A percentile compares a stretch with the other conserved stretches of the same genome.
Conservation (phyloP, 2,329 filamentous ascomycete species). For the Triangularia verruculosa region DNA sequence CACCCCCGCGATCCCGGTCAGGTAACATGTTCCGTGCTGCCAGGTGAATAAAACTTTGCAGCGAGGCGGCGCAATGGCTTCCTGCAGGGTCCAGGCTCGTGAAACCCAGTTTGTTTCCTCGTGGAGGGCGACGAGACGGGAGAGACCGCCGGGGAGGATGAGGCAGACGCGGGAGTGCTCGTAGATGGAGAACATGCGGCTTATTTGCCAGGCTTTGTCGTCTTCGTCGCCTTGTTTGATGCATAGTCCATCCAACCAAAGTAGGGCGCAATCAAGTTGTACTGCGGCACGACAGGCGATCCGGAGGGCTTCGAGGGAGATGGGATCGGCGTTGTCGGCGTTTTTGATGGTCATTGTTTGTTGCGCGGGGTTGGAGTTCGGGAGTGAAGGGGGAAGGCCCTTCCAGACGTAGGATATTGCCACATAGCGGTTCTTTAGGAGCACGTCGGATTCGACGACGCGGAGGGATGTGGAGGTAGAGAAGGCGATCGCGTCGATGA, state of each 20-base stretch:
- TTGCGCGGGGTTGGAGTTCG: neutral
- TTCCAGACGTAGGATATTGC: constrained; percentile 6
- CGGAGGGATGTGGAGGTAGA: neutral
- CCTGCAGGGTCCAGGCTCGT: constrained; percentile 9
- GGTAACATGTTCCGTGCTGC: neutral
- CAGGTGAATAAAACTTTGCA: neutral
- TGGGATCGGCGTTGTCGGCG: constrained; percentile 10
- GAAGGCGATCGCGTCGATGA: neutral
- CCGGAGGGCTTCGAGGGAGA: neutral
- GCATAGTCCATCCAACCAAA: constrained; percentile 12
- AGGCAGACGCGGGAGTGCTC: constrained; percentile 6
- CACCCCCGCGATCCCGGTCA: neutral
- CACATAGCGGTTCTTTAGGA: neutral
- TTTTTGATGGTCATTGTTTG: neutral
- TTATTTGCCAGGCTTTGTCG: neutral
- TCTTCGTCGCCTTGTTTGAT: constrained; percentile 7
- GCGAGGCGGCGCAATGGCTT: neutral
- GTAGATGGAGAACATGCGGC: constrained; percentile 7
- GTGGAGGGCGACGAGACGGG: neutral
- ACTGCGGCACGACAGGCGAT: constrained; percentile 5
- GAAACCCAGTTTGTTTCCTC: constrained; percentile 7
- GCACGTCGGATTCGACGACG: neutral
- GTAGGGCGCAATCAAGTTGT: neutral
- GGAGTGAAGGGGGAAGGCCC: neutral
- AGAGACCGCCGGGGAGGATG: constrained; percentile 5